Evolutionary conservation across 2,329 filamentous ascomycete species (phyloP), one percentile per base, ranked within the genome.

Genomic region (Endocalyx cinctus): DNA sequence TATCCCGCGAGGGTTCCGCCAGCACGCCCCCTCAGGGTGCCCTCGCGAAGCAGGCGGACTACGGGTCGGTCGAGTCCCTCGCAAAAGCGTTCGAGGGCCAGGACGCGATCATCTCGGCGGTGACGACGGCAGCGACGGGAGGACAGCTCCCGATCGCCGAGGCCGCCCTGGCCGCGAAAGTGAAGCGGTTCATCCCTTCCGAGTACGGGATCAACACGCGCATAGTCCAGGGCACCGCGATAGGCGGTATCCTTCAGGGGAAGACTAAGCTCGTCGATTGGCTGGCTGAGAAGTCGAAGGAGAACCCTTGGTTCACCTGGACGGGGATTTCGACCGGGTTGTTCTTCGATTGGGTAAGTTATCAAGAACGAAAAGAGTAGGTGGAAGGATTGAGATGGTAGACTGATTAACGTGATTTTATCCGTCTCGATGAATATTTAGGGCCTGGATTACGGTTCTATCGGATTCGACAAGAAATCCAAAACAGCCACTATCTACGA

Each of bases 321-420:
- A 81, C 74, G 2, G 72, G 63, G 3, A 51, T 84, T 11, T 67
- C 76, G 4, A 72, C 62, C 7, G 75, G 77, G 0, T 58, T 71
- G 3, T 77, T 83, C 54, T 79, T 83, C 49, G 79, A 83, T 47
- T 76, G 70, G 72, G 66, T 69, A 50, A 15, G 45, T n/a, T 23
- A n/a, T n/a, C n/a, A n/a, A n/a, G n/a, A n/a, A n/a, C n/a, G n/a
- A n/a, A n/a, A n/a, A n/a, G n/a, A n/a, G n/a, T n/a, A n/a, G n/a
- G n/a, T n/a, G n/a, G n/a, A n/a, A n/a, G n/a, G n/a, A n/a, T n/a
- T n/a, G n/a, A 23, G 20, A 23, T 23, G 20, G 11, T 13, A n/a
- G n/a, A n/a, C n/a, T n/a, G n/a, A n/a, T n/a, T n/a, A n/a, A n/a
- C n/a, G n/a, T n/a, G n/a, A n/a, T n/a, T n/a, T n/a, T n/a, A n/a